phyloP scores from a whole-genome alignment of 768 basidiomycete genomes.

The Podaxis rugospora region DNA sequence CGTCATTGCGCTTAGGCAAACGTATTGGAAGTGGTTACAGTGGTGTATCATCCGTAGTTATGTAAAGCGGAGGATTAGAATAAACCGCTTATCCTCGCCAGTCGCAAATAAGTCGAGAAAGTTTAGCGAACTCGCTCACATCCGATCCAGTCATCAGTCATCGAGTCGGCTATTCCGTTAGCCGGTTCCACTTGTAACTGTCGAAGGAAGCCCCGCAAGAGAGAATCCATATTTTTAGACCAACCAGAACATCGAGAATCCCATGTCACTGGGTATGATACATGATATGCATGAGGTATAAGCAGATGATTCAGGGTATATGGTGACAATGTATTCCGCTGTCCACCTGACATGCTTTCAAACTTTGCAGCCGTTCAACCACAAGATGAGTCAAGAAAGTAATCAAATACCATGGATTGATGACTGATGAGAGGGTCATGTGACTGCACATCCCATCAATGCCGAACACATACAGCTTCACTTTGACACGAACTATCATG shows the following conservation, averaged over 20 bases:
- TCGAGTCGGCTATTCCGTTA: not conserved
- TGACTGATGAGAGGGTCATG: not conserved
- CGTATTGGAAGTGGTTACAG: no score
- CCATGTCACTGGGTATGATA: not conserved
- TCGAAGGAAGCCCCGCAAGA: not conserved
- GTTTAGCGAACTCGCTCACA: not conserved
- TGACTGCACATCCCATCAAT: not conserved
- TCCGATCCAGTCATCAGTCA: not conserved
- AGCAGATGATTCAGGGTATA: no score
- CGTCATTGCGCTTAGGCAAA: no score
- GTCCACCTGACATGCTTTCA: no score
- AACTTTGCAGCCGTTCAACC: no score
- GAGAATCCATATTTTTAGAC: not conserved
- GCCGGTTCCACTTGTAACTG: not conserved
- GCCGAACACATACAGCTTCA: not conserved
- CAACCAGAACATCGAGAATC: not conserved
- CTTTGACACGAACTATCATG: constrained; percentile 2
- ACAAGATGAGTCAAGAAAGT: no score
- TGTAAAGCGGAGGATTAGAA: no score
- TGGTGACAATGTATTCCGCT: no score
- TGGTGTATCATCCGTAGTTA: no score
- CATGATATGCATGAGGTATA: no score
- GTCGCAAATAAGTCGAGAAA: not conserved
- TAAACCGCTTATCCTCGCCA: no score
- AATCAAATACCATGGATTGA: no score